Evolutionary conservation across 2,329 filamentous ascomycete genomes (phyloP).

Genomic region (Nemania serpens): DNA sequence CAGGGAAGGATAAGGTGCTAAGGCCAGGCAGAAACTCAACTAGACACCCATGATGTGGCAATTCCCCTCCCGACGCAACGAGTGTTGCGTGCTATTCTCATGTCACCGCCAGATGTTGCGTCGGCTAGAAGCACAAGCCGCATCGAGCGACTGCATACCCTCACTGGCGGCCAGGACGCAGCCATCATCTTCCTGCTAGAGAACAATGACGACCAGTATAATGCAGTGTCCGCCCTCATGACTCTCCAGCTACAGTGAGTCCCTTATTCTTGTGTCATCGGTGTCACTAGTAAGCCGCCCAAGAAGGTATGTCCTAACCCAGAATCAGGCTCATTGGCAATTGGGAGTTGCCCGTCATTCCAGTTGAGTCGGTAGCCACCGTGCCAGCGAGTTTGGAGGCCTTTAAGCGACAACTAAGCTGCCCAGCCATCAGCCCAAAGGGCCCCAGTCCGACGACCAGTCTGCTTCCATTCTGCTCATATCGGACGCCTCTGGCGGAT

Average conservation of each 20-base stretch:
- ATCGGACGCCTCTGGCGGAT: slow-evolving; percentile 33
- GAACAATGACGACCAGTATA: slow-evolving; percentile 34
- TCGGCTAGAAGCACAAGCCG: slow-evolving; percentile 39
- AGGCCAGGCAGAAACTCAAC: slow-evolving; percentile 46
- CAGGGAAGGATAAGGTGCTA: slow-evolving; percentile 12
- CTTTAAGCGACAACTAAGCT: slow-evolving; percentile 43
- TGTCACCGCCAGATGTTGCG: slow-evolving; percentile 46
- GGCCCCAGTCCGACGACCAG: slow-evolving; percentile 28
- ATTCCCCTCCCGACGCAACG: slow-evolving; percentile 41
- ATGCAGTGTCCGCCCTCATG: slow-evolving; percentile 44
- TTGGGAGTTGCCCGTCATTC: slow-evolving; percentile 48
- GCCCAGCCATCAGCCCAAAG: slow-evolving; percentile 17
- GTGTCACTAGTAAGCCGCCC: neutral
- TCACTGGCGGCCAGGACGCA: slow-evolving; percentile 47
- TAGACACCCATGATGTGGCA: slow-evolving; percentile 53
- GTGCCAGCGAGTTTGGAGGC: slow-evolving; percentile 46
- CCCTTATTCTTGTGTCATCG: neutral
- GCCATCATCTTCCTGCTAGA: slow-evolving; percentile 53
- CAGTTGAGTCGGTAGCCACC: slow-evolving; percentile 44
- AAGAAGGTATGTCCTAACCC: slow-evolving; percentile 19
- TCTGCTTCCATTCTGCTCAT: slow-evolving; percentile 45
- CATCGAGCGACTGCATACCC: slow-evolving; percentile 48
- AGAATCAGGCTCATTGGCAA: slow-evolving; percentile 42
- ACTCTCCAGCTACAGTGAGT: slow-evolving; percentile 52
- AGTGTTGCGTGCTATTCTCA: slow-evolving; percentile 47